Evolutionary conservation across 73 alveolate species (phyloP).

Genomic region (Urostyla sp.): DNA sequence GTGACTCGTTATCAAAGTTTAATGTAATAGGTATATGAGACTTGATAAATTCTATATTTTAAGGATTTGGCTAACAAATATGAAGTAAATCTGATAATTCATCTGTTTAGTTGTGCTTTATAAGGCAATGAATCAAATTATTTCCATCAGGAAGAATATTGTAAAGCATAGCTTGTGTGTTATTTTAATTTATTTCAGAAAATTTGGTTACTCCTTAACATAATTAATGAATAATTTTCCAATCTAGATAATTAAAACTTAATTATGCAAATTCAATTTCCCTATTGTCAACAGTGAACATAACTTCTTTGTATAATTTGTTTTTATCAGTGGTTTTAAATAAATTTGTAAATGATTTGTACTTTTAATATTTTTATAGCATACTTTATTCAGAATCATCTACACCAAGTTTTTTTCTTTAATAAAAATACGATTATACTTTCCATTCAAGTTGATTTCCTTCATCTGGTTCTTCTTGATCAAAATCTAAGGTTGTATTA

Average conservation of each 20-base stretch:
- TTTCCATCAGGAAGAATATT: slow-evolving; percentile 45
- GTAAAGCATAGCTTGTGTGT: not conserved
- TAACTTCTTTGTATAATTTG: too few relatives aligned
- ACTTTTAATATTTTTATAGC: slow-evolving; percentile 4
- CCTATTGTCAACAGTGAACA: not conserved
- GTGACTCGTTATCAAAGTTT: slow-evolving; percentile 18
- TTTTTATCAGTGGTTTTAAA: not conserved
- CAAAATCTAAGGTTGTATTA: not conserved
- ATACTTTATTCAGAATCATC: slow-evolving; percentile 15
- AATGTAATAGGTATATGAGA: slow-evolving; percentile 19
- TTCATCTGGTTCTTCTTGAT: too few relatives aligned
- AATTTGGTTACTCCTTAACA: not conserved
- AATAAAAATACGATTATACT: too few relatives aligned
- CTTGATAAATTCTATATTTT: not conserved
- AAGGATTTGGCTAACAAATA: slow-evolving; percentile 20
- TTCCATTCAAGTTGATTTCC: too few relatives aligned
- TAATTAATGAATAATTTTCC: slow-evolving; percentile 25
- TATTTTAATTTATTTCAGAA: not conserved
- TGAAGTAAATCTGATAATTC: not conserved
- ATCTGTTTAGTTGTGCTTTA: not conserved
- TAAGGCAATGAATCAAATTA: slow-evolving; percentile 4
- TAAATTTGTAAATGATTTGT: slow-evolving; percentile 2
- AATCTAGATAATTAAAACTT: slow-evolving; percentile 10
- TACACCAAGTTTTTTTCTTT: not conserved
- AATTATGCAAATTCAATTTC: not conserved